Evolutionary conservation across 805 yeast genomes (phyloP), one percentile per base, ranked within the genome.

Genomic region (Lachancea lanzarotensis): DNA sequence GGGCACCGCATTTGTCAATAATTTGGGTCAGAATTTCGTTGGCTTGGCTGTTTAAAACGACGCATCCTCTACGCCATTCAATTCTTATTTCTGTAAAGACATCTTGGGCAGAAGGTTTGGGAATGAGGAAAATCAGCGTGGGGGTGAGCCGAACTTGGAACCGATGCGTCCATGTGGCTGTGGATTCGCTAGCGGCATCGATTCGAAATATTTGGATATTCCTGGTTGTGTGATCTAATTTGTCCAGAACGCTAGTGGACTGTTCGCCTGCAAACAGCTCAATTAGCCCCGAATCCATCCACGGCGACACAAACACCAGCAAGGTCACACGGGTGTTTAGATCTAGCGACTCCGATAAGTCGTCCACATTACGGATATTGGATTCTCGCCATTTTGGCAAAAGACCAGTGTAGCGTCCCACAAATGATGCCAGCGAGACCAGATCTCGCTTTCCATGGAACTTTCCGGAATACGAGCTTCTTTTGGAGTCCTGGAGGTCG

Each of bases 241-340:
- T 49, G 30, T 66, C 67, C 47, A 60, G 65, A 40, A 59, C 60
- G 8, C 69, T 62, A 26, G 63, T 55, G 27, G 55, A 50, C 35
- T 62, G 55, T 13, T 57, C 63, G 63, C 71, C 49, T 17, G 42
- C 46, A 27, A 53, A 48, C 51, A 49, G 12, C 10, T 46, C 33
- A 35, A 35, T 29, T 32, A 45, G 37, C n/a, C 42, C 66, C 7
- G 50, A 54, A 3, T 61, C 60, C 31, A 57, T 38, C 68, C 70
- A 69, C 2, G 73, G 70, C 2, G 68, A 62, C 18, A 56, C 55
- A 48, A 72, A 70, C 1, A 60, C 65, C 12, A 68, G 38, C 3
- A 70, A 17, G n/a, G 19, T n/a, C 35, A 11, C 7, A 4, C 11
- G 35, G 16, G 35, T 11, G n/a, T n/a, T n/a, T 15, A 10, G 6